Evolutionary conservation across 768 basidiomycete genomes (phyloP), one percentile per base, ranked within the genome.

Genomic region (Rhizopogon sp.): DNA sequence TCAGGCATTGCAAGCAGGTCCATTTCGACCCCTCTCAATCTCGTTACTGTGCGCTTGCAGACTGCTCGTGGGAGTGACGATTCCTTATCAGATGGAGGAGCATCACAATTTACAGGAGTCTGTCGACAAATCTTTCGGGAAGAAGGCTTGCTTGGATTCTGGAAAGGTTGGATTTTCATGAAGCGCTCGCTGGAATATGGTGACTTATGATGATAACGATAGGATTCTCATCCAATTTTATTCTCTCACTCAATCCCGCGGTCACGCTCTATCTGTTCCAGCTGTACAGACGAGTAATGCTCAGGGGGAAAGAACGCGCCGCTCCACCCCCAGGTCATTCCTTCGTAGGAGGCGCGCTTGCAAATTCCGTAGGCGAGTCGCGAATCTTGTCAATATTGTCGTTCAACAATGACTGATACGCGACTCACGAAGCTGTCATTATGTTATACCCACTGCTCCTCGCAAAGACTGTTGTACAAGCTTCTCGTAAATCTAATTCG

Each of bases 391-490:
- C 43, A 46, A 43, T 8, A 40, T 14, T 33, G 2, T 16, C 20
- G n/a, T 35, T 14, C 42, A 10, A 10, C 11, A 9, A 42, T 35
- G n/a, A 14, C 39, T 51, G 37, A 50, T 13, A 42, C 22, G 29
- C 11, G 31, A 16, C 13, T 13, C 17, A n/a, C 39, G 9, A 51
- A 74, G 81, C 81, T 0, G 70, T 75, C 6, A 62, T 72, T 1
- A 53, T 82, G 2, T 66, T 83, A 7, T 84, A 85, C 61, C 83
- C 83, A 0, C 70, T 84, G 29, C 81, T 84, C 17, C 74, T 85
- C 16, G 79, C 82, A 16, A 85, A 85, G 68, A 81, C 79, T 17
- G 75, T 79, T 5, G 70, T 79, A 5, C 81, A 79, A 55, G 70
- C 67, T 14, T 65, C 72, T 39, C 66, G 43, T 52, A 58, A 16